Conservation (phyloP, 352 stramenopile genomes). For the Lagenidium sp. region DNA sequence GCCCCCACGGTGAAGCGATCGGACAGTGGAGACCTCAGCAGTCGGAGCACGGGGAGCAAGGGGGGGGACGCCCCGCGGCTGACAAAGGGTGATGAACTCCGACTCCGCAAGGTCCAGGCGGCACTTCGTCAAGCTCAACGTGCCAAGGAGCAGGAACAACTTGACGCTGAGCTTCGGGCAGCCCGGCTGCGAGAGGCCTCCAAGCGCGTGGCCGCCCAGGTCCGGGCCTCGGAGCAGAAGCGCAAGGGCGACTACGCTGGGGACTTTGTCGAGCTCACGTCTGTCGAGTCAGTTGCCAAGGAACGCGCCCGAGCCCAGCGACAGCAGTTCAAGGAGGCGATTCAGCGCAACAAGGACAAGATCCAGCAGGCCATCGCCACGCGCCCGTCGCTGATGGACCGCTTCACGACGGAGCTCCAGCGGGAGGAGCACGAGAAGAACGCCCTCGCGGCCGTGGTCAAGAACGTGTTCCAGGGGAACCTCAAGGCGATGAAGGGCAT, state of each 20-base stretch:
- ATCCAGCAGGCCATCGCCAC: constrained; percentile 32
- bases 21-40: too few species aligned
- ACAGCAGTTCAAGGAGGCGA: constrained; percentile 46
- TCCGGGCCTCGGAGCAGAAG: constrained; percentile 35
- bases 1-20: too few species aligned
- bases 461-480: constrained; percentile 64
- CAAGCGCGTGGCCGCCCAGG: constrained; percentile 40
- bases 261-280: constrained; percentile 31
- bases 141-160: constrained; percentile 17
- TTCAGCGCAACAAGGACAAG: constrained; percentile 54
- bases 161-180: constrained; percentile 18
- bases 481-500: constrained; percentile 48
- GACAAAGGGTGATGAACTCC: constrained; percentile 50
- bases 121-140: constrained; percentile 25
- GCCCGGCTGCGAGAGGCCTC: constrained; percentile 34
- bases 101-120: constrained; percentile 35
- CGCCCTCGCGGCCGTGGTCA: constrained; percentile 57
- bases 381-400: constrained; percentile 64
- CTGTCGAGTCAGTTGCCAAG: constrained; percentile 30
- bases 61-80: constrained; percentile 4
- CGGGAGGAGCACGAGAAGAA: constrained; percentile 60
- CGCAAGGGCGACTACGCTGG: constrained; percentile 38
- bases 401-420: constrained; percentile 58
- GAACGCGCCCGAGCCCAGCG: constrained; percentile 48
- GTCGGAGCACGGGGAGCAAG: neutral